Evolutionary conservation across 306 rosid genomes (phyloP).

Genomic region (Glycine tomentella): DNA sequence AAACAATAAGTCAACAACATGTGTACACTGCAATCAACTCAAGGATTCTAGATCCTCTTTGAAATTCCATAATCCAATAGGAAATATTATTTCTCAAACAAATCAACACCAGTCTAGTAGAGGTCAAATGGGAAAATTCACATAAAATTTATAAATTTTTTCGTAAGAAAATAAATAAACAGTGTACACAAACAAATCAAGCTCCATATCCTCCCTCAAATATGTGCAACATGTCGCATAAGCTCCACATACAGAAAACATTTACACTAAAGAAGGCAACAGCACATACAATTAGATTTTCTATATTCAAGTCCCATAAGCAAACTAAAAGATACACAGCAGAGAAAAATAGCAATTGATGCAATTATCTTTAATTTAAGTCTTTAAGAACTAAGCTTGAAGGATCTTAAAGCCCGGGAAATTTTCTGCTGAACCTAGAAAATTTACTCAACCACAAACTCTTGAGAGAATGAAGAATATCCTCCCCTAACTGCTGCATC

Average conservation of each 20-base stretch:
- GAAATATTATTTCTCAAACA: background rate
- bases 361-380: background rate
- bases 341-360: background rate
- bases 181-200: background rate
- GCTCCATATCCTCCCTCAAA: background rate
- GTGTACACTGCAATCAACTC: background rate
- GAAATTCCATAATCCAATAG: background rate
- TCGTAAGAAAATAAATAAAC: background rate
- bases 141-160: background rate
- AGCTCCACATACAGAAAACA: background rate
- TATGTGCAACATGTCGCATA: background rate
- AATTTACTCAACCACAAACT: background rate
- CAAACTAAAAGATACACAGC: background rate
- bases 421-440: no score
- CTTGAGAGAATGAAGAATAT: no score
- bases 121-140: background rate
- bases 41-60: background rate
- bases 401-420: no score
- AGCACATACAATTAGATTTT: background rate
- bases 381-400: background rate
- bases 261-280: background rate
- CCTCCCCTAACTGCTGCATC: no score
- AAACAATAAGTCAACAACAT: background rate
- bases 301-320: background rate
- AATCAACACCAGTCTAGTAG: background rate